These are phyloP conservation scores for Phaeosphaeria sp. DNA, from an alignment of 2,329 filamentous ascomycete species.

Conservation along the genomic window DNA sequence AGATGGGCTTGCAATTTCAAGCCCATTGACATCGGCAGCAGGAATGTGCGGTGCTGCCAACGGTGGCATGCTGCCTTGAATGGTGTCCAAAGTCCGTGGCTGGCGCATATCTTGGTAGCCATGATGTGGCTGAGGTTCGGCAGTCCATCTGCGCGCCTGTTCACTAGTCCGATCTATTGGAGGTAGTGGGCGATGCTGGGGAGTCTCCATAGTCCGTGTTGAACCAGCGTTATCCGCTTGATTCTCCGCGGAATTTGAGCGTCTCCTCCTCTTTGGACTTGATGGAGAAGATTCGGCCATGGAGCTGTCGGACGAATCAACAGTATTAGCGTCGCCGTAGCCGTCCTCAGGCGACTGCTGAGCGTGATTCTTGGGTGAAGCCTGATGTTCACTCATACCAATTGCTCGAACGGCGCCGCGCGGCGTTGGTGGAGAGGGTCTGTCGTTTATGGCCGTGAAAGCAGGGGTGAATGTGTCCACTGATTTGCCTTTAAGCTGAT, in stretches of 20 bases:
- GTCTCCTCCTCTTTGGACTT: slow-evolving; percentile 65
- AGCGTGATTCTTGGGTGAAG: slow-evolving; percentile 16
- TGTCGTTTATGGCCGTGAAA: slow-evolving; percentile 48
- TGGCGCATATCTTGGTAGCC: slow-evolving; percentile 37
- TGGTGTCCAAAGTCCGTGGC: slow-evolving; percentile 26
- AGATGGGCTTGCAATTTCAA: slow-evolving; percentile 29
- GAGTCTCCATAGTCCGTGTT: slow-evolving; percentile 37
- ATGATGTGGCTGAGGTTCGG: slow-evolving; percentile 32
- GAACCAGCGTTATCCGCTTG: slow-evolving; percentile 47
- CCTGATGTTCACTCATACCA: slow-evolving; percentile 4
- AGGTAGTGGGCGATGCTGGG: slow-evolving; percentile 33
- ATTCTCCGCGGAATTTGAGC: slow-evolving; percentile 62
- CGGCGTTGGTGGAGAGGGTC: slow-evolving; percentile 31
- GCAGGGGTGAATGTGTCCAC: slow-evolving; percentile 35
- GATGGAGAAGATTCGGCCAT: slow-evolving; percentile 29
- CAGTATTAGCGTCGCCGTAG: slow-evolving; percentile 25
- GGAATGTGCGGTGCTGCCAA: slow-evolving; percentile 16
- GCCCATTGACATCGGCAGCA: slow-evolving; percentile 14
- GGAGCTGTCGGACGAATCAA: slow-evolving; percentile 29
- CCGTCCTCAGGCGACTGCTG: slow-evolving; percentile 22
- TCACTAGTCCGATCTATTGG: slow-evolving; percentile 34
- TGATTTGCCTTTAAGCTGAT: slow-evolving; percentile 38
- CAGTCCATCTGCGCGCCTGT: slow-evolving; percentile 38
- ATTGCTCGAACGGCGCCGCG: slow-evolving; percentile 18
- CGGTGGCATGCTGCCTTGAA: slow-evolving; percentile 15